Evolutionary conservation across 1,284 basidiomycete species (phyloP).

Genomic region (Cutaneotrichosporon cutaneum): DNA sequence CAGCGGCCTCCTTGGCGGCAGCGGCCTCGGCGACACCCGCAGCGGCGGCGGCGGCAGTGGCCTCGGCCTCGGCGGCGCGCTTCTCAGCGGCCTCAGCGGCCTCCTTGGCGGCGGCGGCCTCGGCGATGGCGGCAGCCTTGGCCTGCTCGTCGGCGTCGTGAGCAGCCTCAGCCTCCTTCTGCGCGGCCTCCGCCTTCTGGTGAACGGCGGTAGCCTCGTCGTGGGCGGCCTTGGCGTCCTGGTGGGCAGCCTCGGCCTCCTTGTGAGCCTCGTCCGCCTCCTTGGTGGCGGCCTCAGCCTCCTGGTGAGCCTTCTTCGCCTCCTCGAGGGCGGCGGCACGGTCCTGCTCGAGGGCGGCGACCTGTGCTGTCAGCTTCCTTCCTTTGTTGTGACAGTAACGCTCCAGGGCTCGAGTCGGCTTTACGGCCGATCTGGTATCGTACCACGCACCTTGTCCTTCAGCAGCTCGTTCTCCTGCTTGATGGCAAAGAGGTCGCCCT

Average conservation of each 20-base stretch:
- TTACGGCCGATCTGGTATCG: neutral
- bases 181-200: neutral
- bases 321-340: slow-evolving; percentile 7
- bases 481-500: slow-evolving; percentile 10
- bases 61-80: neutral
- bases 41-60: neutral
- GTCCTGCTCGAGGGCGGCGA: slow-evolving; percentile 6
- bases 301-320: neutral
- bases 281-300: neutral
- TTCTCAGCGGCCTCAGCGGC: slow-evolving; percentile 1
- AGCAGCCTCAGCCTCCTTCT: slow-evolving; percentile 4
- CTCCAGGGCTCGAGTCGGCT: neutral
- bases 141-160: slow-evolving; percentile 2
- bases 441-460: slow-evolving; percentile 10
- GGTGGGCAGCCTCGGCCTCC: slow-evolving; percentile 1
- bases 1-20: neutral
- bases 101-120: slow-evolving; percentile 8
- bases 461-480: slow-evolving; percentile 7
- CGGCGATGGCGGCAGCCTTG: neutral
- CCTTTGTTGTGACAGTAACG: neutral
- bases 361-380: slow-evolving; percentile 2
- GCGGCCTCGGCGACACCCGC: neutral
- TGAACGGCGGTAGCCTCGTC: slow-evolving; percentile 1
- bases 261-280: slow-evolving; percentile 1
- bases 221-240: slow-evolving; percentile 4